Evolutionary conservation across 345 rosid species (phyloP), one percentile per base, ranked within the genome.

Genomic region (Diplotaxis tenuifolia): DNA sequence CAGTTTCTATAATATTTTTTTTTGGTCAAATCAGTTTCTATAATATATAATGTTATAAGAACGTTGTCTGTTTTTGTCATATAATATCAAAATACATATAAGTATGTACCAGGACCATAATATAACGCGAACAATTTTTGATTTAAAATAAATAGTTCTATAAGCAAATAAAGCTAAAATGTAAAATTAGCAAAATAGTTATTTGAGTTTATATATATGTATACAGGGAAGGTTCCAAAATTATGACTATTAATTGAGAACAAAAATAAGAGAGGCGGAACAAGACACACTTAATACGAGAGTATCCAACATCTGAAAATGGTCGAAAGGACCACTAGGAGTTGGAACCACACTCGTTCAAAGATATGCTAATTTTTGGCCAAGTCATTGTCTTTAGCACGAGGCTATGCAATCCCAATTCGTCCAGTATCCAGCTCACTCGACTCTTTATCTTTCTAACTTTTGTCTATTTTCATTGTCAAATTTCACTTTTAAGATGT

Each of bases 321-420:
- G 15, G 70, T 68, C 28, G 28, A 70, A 76, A 11, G 79, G 79
- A 76, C 75, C 79, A 69, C 75, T 11, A 50, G 16, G 28, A 40
- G 66, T 76, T 69, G 75, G 71, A 63, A 62, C 75, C 79, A 69
- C 70, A 69, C 5, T 75, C 42, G 65, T 75, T 57, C 29, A 57
- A 75, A 55, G 29, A 31, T 15, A 69, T 6, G 58, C 53, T 5
- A 69, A 69, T 54, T 0, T 12, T 53, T 75, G 74, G 79, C 69
- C 6, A 38, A 53, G 65, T 75, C 69, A 75, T 75, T 75, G 79
- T 76, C 75, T 45, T 45, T 55, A 69, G 22, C 75, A 70, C 23
- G 52, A 65, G 54, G 57, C 75, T 42, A 57, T 76, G 36, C 71
- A 65, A 70, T n/a, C 66, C 65, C 4, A 62, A 75, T 69, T 62